These are phyloP conservation scores for Diaporthe sp. DNA, from an alignment of 2,329 filamentous ascomycete species.

Conservation along the genomic window DNA sequence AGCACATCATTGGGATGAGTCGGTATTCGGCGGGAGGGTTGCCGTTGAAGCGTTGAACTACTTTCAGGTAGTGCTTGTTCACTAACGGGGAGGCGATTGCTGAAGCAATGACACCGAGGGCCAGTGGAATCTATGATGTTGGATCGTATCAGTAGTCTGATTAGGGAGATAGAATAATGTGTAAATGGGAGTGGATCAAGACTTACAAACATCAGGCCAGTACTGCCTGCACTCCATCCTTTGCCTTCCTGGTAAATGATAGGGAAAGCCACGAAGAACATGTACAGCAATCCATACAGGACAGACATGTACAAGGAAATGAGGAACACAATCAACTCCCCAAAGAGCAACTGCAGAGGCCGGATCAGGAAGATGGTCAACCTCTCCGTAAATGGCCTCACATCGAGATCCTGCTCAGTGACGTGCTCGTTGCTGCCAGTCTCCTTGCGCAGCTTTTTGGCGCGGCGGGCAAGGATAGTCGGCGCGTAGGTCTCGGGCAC, in stretches of 20 bases:
- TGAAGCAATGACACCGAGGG: slow-evolving; percentile 77
- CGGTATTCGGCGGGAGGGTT: slow-evolving; percentile 81
- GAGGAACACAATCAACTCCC: slow-evolving; percentile 86
- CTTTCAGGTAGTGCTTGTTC: slow-evolving; percentile 82
- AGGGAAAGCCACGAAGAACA: slow-evolving; percentile 79
- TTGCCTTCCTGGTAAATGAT: slow-evolving; percentile 83
- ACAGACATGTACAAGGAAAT: slow-evolving; percentile 89
- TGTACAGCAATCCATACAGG: slow-evolving; percentile 78
- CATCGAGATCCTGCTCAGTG: slow-evolving; percentile 84
- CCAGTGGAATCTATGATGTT: slow-evolving; percentile 70
- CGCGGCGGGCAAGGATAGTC: slow-evolving; percentile 76
- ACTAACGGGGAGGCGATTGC: slow-evolving; percentile 76
- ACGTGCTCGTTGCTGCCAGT: slow-evolving; percentile 76
- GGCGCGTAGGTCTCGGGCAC: slow-evolving; percentile 91
- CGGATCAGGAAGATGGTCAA: slow-evolving; percentile 80
- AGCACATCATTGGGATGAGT: slow-evolving; percentile 84
- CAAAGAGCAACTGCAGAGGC: slow-evolving; percentile 86
- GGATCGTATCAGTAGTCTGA: background rate
- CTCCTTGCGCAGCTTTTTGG: slow-evolving; percentile 75
- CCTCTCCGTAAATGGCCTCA: slow-evolving; percentile 74
- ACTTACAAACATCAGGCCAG: slow-evolving; percentile 79
- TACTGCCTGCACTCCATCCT: slow-evolving; percentile 77
- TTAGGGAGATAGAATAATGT: slow-evolving; percentile 31
- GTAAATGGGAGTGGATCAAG: background rate
- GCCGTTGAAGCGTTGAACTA: slow-evolving; percentile 72